phyloP scores from a whole-genome alignment of 2,329 filamentous ascomycete species.

The Monilinia fructigena region DNA sequence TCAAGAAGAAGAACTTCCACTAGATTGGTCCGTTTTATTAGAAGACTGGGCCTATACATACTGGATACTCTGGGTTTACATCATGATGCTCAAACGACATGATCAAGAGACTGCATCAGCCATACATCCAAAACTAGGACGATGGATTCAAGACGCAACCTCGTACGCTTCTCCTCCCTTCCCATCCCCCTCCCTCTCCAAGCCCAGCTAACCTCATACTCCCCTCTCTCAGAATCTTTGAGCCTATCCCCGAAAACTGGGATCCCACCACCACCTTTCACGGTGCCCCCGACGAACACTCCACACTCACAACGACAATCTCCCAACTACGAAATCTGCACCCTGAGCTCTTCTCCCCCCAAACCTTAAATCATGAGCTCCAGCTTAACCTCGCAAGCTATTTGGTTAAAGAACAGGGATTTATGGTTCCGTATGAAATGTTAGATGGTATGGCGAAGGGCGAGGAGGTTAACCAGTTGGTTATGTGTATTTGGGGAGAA shows the following conservation, averaged over 20 bases:
- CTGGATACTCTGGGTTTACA: slow-evolving; percentile 35
- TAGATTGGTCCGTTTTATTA: slow-evolving; percentile 31
- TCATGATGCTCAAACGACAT: slow-evolving; percentile 23
- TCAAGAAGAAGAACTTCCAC: slow-evolving; percentile 34
- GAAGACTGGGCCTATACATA: slow-evolving; percentile 36
- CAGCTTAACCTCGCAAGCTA: slow-evolving; percentile 31
- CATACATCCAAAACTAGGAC: not conserved
- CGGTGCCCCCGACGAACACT: slow-evolving; percentile 4
- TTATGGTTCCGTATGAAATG: slow-evolving; percentile 25
- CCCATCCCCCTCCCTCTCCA: not conserved
- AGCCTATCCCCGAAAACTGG: not conserved
- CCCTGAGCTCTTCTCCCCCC: slow-evolving; percentile 1
- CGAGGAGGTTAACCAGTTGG: slow-evolving; percentile 4
- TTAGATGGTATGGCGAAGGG: slow-evolving; percentile 1
- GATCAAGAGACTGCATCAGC: not conserved
- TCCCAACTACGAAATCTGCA: not conserved
- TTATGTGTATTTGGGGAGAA: slow-evolving; percentile 21
- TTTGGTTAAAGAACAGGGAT: slow-evolving; percentile 28
- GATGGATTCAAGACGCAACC: not conserved
- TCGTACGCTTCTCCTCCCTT: not conserved
- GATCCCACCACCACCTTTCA: not conserved
- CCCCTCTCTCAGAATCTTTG: not conserved
- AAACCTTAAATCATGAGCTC: not conserved
- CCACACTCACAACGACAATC: slow-evolving; percentile 3
- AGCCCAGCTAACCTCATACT: not conserved